Base-by-base conservation (phyloP, 208 protist species). In the Phytomonas sp. region DNA sequence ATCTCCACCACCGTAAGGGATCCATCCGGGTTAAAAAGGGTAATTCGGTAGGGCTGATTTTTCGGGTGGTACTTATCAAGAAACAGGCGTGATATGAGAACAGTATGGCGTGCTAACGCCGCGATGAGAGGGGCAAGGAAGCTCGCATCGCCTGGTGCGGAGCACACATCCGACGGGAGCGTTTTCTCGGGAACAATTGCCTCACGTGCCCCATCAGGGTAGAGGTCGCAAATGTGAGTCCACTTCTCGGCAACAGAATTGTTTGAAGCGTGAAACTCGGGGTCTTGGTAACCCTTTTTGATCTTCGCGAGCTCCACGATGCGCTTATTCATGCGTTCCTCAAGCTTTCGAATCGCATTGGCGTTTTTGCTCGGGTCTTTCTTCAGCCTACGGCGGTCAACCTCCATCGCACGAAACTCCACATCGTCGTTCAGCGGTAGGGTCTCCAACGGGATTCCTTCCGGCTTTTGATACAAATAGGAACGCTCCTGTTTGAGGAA, bases 51-150 rank as follows among this genome's bases (percentile, higher is more conserved):
- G 17, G 86, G 89, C 75, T 84, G 77, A 71, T 84, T 82, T 32
- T 85, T 76, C 62, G 83, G 83, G 62, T 90, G 85, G 5, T 66
- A 71, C 74, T 80, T 86, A 65, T 83, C 78, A 59, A 88, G 80
- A 67, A 94, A 81, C 23, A 94, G 77, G n/a, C 80, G 86, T 9
- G 77, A 71, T 59, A 94, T 83, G 26, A 92, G 78, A 56, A 77
- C 73, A 8, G 81, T 78, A 73, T 91, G 83, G 40, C 80, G 79
- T 32, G 82, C 72, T 17, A 94, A 70, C 9, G 84, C 88, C 2
- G 88, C 83, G 51, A 94, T 85, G 62, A 94, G 90, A 4, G 88
- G 88, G 15, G 85, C 88, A 17, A 94, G 62, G 73, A 86, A 92
- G 66, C 82, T 76, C 40, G 40, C 6, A 62, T 84, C 80, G 59